Evolutionary conservation across 306 rosid genomes (phyloP).

Genomic region (Begonia masoniana): DNA sequence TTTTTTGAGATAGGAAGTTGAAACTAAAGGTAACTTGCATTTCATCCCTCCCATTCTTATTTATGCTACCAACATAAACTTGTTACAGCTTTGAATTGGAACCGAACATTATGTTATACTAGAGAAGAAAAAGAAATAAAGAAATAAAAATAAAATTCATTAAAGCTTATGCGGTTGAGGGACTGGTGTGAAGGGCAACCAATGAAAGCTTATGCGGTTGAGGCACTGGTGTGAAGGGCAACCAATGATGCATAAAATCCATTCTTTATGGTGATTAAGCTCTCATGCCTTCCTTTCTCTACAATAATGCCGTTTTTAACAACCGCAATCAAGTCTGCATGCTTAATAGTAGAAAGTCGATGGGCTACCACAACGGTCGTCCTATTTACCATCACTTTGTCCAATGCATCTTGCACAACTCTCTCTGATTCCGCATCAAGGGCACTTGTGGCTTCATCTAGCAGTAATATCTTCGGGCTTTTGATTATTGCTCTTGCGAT

Average conservation of each 20-base stretch:
- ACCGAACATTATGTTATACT: no score
- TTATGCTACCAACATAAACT: no score
- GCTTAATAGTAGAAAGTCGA: conserved; percentile 66
- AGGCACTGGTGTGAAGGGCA: conserved; percentile 50
- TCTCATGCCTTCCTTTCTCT: conserved; percentile 72
- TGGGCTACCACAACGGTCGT: conserved; percentile 84
- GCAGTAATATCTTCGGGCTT: conserved; percentile 58
- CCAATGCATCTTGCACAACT: conserved; percentile 84
- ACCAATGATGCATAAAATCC: conserved; percentile 80
- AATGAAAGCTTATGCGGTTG: conserved; percentile 38
- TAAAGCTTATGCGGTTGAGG: conserved; percentile 24
- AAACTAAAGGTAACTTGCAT: no score
- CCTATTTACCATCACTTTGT: conserved; percentile 59
- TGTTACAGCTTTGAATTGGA: no score
- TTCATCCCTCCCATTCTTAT: no score
- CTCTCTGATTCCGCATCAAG: conserved; percentile 77
- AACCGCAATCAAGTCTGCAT: conserved; percentile 76
- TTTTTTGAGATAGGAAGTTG: no score
- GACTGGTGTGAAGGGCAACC: conserved; percentile 51
- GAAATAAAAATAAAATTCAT: no score
- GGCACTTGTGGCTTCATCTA: conserved; percentile 90
- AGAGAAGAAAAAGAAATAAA: no score
- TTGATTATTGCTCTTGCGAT: conserved; percentile 76
- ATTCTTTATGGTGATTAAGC: conserved; percentile 35
- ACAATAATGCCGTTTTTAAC: conserved; percentile 78